Conservation (phyloP, 2,329 filamentous ascomycete species). For the Aschersonia sp. region DNA sequence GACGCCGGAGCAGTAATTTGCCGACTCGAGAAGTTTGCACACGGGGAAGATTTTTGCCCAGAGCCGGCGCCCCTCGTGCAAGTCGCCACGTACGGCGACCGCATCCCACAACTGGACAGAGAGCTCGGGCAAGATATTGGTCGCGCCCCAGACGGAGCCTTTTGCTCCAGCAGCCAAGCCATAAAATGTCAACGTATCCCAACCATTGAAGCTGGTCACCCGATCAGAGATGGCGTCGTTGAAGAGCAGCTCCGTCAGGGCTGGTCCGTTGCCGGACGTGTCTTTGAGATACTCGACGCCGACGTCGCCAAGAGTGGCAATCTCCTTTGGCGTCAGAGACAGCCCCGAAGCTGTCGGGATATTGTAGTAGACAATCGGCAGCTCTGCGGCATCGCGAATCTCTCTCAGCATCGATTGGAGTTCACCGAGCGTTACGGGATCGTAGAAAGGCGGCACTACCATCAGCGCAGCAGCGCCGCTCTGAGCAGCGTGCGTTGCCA, state of each 20-base stretch:
- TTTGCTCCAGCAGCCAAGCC: constrained; percentile 32
- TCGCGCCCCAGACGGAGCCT: constrained; percentile 34
- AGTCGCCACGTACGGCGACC: constrained; percentile 19
- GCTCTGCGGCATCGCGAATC: constrained; percentile 21
- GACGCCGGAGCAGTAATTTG: constrained; percentile 30
- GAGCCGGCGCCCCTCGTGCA: constrained; percentile 26
- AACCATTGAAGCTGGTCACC: constrained; percentile 35
- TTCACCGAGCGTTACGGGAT: constrained; percentile 23
- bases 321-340: constrained; percentile 22
- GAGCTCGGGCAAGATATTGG: constrained; percentile 34
- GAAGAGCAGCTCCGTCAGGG: constrained; percentile 33
- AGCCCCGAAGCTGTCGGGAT: constrained; percentile 32
- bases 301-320: constrained; percentile 26
- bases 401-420: constrained; percentile 19
- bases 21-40: constrained; percentile 32
- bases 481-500: constrained; percentile 19
- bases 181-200: constrained; percentile 39
- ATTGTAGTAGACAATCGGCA: constrained; percentile 36
- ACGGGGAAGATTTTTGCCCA: constrained; percentile 34
- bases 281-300: constrained; percentile 37
- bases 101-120: constrained; percentile 31
- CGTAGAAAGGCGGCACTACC: constrained; percentile 36
- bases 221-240: constrained; percentile 12
- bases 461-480: constrained; percentile 24
- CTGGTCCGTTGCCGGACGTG: constrained; percentile 34